Evolutionary conservation across 257 asterid genomes (phyloP).

Genomic region (Scutellaria minor): DNA sequence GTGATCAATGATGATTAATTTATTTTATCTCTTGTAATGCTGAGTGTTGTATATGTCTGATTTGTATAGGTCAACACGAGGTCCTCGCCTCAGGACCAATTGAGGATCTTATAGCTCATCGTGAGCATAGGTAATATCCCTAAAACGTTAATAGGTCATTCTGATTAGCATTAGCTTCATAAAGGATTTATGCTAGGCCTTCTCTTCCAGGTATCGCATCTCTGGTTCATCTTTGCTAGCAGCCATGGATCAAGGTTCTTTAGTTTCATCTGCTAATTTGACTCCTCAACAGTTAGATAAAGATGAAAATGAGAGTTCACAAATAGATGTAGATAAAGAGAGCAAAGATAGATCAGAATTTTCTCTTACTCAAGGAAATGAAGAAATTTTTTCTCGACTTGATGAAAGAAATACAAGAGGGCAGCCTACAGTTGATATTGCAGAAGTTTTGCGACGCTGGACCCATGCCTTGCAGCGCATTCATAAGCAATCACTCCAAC

Average conservation of each 20-base stretch:
- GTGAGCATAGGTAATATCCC: conserved; percentile 84
- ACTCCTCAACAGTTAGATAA: conserved; percentile 55
- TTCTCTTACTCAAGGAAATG: conserved; percentile 51
- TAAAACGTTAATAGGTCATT: conserved; percentile 22
- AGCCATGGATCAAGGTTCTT: conserved; percentile 93
- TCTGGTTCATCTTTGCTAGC: conserved; percentile 94
- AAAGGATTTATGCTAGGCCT: conserved; percentile 33
- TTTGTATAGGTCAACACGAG: conserved; percentile 83
- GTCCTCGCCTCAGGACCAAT: conserved; percentile 98
- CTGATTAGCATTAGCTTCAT: conserved; percentile 23
- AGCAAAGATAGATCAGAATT: conserved; percentile 42
- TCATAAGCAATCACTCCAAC: conserved; percentile 89
- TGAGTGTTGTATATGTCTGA: conserved; percentile 29
- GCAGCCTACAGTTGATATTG: conserved; percentile 93
- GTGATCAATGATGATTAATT: conserved; percentile 15
- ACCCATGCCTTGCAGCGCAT: conserved; percentile 99
- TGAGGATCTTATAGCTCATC: conserved; percentile 99
- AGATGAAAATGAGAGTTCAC: conserved; percentile 61
- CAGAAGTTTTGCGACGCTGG: conserved; percentile 97
- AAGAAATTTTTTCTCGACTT: conserved; percentile 55
- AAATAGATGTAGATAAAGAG: conserved; percentile 48
- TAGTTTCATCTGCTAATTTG: conserved; percentile 55
- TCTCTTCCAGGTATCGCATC: conserved; percentile 83
- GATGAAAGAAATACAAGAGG: conserved; percentile 84
- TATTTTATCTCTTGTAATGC: conserved; percentile 15